Conservation (phyloP, 129 eudicot species). For the Oenanthe sinensis region DNA sequence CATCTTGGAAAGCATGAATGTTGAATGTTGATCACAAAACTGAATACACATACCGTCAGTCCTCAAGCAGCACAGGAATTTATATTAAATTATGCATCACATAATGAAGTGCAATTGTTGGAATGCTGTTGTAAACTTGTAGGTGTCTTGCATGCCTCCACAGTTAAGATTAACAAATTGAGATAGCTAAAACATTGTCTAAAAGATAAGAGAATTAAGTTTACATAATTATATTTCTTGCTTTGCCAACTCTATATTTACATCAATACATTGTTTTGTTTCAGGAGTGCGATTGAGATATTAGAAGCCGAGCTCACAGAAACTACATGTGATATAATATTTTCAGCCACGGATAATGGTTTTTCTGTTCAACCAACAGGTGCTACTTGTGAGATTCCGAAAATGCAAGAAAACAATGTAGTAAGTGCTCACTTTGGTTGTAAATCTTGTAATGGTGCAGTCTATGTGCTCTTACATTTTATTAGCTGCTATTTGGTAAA, state of each 20-base stretch:
- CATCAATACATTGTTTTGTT: slow-evolving; percentile 7
- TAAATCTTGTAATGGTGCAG: not conserved
- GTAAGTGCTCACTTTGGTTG: slow-evolving; percentile 19
- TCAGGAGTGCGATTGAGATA: slow-evolving; percentile 93
- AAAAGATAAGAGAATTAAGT: not conserved
- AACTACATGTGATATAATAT: slow-evolving; percentile 22
- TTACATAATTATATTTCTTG: not conserved
- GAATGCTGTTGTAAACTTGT: not conserved
- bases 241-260: not conserved
- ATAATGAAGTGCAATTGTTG: not conserved
- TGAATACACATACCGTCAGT: not conserved
- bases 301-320: slow-evolving; percentile 62
- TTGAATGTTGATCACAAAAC: not conserved
- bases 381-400: slow-evolving; percentile 9
- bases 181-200: not conserved
- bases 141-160: not conserved
- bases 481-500: not conserved
- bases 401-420: slow-evolving; percentile 20
- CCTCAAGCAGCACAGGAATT: not conserved
- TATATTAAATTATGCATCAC: not conserved
- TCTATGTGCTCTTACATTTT: not conserved
- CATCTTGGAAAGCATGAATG: not conserved
- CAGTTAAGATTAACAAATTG: not conserved
- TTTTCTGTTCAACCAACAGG: slow-evolving; percentile 23
- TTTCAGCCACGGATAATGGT: slow-evolving; percentile 24